Base-by-base conservation (phyloP, 371 early-diverging fungal species). In the Haplosporangium sp. region DNA sequence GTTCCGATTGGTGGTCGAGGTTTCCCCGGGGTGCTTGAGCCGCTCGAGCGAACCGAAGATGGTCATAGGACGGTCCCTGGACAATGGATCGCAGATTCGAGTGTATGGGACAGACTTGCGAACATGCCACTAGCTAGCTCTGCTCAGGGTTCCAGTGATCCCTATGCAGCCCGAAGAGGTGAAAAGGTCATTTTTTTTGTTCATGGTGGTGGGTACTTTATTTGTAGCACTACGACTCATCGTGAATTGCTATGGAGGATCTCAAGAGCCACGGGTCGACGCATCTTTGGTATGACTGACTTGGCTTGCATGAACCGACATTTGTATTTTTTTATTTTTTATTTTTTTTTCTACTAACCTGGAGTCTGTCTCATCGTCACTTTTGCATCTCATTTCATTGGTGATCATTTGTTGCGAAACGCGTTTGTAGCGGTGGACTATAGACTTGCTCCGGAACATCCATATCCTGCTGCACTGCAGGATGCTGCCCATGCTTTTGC, bases 121-220 rank as follows among this genome's bases (percentile, higher is more conserved):
- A 41, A 46, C 13, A 46, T 64, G 54, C 79, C 79, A 2, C 4
- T 79, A 11, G 72, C 79, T 9, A 37, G n/a, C 7, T 42, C 73
- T 11, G 69, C 73, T 14, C 43, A 36, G 23, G 51, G 14, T 11
- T 67, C 73, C 52, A 67, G 57, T 37, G 69, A 72, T n/a, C 79
- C 73, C 0, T 68, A 41, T 16, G 79, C 79, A 12, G 79, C 79
- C 40, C 47, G 83, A 41, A 54, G 76, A 60, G 74, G 74, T 29
- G 86, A 86, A 60, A 83, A 85, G 54, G 82, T 90, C 14, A 81
- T 92, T 1, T 59, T 91, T 8, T 93, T 87, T 71, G 56, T 89
- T 6, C 93, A 93, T 68, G 93, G 93, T 43, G 88, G 90, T 11
- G 91, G 89, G 16, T 89, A 87, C 73, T 85, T 86, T 62, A 69